Percentiles rank a stretch among this genome's conserved stretches.
phyloP scores from a whole-genome alignment of 306 rosid species.

The Malus asiatica region DNA sequence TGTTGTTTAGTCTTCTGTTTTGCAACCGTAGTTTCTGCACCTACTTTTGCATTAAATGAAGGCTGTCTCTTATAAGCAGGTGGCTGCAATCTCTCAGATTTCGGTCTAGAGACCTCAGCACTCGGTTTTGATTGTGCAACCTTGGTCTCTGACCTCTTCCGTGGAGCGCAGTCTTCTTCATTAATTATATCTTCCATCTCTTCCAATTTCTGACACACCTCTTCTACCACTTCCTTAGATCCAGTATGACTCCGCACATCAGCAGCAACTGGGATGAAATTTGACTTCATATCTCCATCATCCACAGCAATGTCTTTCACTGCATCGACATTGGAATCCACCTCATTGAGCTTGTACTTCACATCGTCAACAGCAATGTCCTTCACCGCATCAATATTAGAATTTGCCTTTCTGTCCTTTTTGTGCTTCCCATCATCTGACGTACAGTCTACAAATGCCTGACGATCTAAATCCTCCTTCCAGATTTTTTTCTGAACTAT shows the following conservation, averaged over 20 bases:
- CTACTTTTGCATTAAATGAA: conserved; percentile 36
- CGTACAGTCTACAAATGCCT: conserved; percentile 60
- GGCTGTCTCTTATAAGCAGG: conserved; percentile 47
- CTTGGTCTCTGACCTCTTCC: conserved; percentile 44
- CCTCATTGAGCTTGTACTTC: conserved; percentile 49
- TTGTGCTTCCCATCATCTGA: conserved; percentile 53
- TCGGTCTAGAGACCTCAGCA: conserved; percentile 45
- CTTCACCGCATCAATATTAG: conserved; percentile 55
- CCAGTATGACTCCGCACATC: conserved; percentile 37
- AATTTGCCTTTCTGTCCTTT: conserved; percentile 42
- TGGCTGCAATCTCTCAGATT: conserved; percentile 49
- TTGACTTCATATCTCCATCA: conserved; percentile 58
- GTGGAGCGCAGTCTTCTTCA: conserved; percentile 39
- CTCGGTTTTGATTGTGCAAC: conserved; percentile 25
- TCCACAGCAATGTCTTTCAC: conserved; percentile 92
- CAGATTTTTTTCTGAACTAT: conserved; percentile 41
- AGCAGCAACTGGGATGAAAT: conserved; percentile 24
- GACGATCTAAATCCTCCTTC: conserved; percentile 77
- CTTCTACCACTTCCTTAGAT: conserved; percentile 48
- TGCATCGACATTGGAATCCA: conserved; percentile 44
- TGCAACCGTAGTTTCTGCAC: conserved; percentile 33
- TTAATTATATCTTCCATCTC: conserved; percentile 35
- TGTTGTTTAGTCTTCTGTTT: conserved; percentile 62
- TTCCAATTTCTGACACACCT: conserved; percentile 30
- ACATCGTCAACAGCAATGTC: conserved; percentile 86